phyloP scores from a whole-genome alignment of 441 rosid species.

The Erodium moschatum region DNA sequence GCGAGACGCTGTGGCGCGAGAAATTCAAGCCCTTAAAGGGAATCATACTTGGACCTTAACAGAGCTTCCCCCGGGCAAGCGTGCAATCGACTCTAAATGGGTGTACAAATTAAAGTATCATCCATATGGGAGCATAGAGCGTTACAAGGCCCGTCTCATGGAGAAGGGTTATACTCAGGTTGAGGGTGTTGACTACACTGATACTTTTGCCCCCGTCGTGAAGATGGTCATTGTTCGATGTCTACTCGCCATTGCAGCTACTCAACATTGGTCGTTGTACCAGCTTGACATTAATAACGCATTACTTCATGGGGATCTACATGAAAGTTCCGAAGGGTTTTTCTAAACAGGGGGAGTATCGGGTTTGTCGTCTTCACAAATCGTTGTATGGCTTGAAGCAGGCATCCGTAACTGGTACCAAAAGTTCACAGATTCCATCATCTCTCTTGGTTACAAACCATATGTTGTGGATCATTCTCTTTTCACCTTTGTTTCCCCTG shows the following conservation, averaged over 20 bases:
- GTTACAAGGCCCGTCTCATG: background rate
- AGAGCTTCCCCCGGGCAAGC: no score
- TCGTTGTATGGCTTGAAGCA: background rate
- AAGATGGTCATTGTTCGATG: no score
- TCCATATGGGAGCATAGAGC: no score
- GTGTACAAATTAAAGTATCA: no score
- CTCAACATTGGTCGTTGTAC: background rate
- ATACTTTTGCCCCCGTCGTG: no score
- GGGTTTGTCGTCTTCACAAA: background rate
- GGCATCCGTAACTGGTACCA: background rate
- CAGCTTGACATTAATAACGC: background rate
- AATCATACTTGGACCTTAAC: no score
- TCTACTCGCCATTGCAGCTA: no score
- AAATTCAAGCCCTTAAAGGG: no score
- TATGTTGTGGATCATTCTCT: background rate
- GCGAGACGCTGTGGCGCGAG: no score
- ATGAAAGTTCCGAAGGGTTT: background rate
- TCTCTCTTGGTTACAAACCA: no score
- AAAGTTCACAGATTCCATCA: no score
- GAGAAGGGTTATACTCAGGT: background rate
- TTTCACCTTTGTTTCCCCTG: background rate
- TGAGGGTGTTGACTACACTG: background rate
- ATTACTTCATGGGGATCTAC: background rate
- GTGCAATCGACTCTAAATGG: no score
- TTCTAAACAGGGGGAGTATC: background rate